Evolutionary conservation across 768 basidiomycete species (phyloP).

Genomic region (Rhizopogon roseolus): DNA sequence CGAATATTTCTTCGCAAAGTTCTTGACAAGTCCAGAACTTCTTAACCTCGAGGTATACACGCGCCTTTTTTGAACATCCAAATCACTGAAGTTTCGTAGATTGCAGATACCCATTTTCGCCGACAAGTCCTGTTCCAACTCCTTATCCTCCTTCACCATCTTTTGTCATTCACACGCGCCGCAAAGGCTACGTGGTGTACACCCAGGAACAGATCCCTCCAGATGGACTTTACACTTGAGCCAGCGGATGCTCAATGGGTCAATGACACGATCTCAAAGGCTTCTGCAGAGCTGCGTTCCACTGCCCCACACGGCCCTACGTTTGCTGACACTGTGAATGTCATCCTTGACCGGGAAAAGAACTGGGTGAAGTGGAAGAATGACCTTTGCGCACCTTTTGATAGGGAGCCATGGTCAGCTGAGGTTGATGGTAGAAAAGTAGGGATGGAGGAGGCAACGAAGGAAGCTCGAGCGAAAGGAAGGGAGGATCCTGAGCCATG

Average conservation of each 20-base stretch:
- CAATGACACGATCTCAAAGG: constrained; percentile 59
- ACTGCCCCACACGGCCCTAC: constrained; percentile 75
- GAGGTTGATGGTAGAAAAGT: constrained; percentile 45
- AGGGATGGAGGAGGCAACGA: constrained; percentile 61
- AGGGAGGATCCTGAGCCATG: constrained; percentile 56
- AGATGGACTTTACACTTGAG: constrained; percentile 79
- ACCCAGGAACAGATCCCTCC: constrained; percentile 70
- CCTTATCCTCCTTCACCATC: constrained; percentile 70
- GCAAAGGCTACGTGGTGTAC: constrained; percentile 58
- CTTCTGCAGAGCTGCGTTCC: constrained; percentile 52
- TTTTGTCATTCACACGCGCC: constrained; percentile 68
- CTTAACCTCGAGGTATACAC: constrained; percentile 76
- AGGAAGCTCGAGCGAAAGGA: constrained; percentile 45
- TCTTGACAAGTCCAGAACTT: constrained; percentile 82
- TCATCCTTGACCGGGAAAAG: constrained; percentile 76
- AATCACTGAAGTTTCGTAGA: constrained; percentile 36
- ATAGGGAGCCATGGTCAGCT: constrained; percentile 59
- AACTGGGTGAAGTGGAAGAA: constrained; percentile 94
- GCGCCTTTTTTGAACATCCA: constrained; percentile 2
- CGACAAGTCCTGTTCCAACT: constrained; percentile 88
- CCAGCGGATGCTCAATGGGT: constrained; percentile 70
- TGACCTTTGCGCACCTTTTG: constrained; percentile 73
- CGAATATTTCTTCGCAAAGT: constrained; percentile 93
- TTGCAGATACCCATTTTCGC: constrained; percentile 90
- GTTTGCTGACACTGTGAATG: constrained; percentile 69